A percentile compares a stretch with the other conserved stretches of the same genome.
Conservation (phyloP, 495 filamentous ascomycete genomes). For the Penicillium ucsense region DNA sequence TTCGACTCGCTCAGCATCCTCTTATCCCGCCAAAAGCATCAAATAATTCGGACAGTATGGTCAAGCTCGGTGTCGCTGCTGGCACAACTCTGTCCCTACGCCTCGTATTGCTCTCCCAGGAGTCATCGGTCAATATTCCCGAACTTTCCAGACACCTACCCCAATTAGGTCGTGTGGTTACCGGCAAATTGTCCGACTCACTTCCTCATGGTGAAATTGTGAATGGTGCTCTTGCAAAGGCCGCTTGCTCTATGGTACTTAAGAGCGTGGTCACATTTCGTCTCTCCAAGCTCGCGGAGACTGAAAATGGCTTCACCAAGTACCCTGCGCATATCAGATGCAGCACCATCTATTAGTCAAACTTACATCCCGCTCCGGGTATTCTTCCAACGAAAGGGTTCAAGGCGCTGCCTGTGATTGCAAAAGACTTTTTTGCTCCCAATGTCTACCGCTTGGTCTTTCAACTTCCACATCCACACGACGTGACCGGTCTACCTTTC, state of each 20-base stretch:
- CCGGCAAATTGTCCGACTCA: no score
- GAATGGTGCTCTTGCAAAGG: conserved; percentile 2
- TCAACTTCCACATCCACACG: conserved; percentile 26
- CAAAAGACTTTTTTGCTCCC: conserved; percentile 30
- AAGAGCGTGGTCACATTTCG: conserved; percentile 2
- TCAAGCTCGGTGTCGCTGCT: not conserved
- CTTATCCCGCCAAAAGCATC: not conserved
- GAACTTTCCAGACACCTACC: no score
- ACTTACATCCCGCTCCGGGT: conserved; percentile 21
- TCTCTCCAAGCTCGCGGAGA: conserved; percentile 15
- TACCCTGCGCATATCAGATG: conserved; percentile 27
- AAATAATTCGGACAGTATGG: not conserved
- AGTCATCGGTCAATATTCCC: no score
- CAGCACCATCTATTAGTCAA: conserved; percentile 10
- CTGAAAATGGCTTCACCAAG: conserved; percentile 24
- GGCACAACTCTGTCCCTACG: not conserved
- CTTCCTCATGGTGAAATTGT: not conserved
- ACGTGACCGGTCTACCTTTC: conserved; percentile 39
- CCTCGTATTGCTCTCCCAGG: no score
- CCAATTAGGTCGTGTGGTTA: no score
- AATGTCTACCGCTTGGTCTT: conserved; percentile 41
- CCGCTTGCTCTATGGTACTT: not conserved
- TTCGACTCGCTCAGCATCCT: conserved; percentile 12
- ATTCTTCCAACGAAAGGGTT: conserved; percentile 37
- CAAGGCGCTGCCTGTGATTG: conserved; percentile 31